These are phyloP conservation scores for Brassica balearica DNA, from an alignment of 441 rosid species.

Conservation along the genomic window DNA sequence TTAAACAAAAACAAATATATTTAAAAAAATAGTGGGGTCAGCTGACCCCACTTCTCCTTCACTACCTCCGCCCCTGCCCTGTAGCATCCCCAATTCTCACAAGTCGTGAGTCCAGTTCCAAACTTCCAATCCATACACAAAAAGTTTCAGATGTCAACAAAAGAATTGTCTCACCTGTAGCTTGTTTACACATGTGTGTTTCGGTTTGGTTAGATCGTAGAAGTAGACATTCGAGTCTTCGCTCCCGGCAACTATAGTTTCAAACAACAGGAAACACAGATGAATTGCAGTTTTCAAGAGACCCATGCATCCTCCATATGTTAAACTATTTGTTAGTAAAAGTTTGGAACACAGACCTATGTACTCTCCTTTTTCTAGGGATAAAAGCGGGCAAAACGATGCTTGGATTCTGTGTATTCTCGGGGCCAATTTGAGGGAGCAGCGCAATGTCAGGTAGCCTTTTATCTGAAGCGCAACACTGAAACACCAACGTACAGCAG, in stretches of 20 bases:
- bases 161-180: constrained; percentile 63
- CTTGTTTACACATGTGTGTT: constrained; percentile 90
- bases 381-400: constrained; percentile 92
- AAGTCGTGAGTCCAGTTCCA: constrained; percentile 14
- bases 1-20: too few relatives aligned
- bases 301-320: background rate
- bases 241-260: constrained; percentile 76
- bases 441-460: constrained; percentile 87
- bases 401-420: constrained; percentile 75
- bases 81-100: constrained; percentile 29
- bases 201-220: constrained; percentile 89
- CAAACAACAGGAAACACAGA: constrained; percentile 29
- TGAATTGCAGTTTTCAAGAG: constrained; percentile 7
- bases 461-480: constrained; percentile 84
- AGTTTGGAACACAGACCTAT: constrained; percentile 61
- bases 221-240: constrained; percentile 95
- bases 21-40: too few relatives aligned
- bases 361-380: constrained; percentile 92
- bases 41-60: too few relatives aligned
- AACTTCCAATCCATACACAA: background rate
- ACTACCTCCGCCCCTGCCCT: too few relatives aligned
- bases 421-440: constrained; percentile 82
- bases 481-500: constrained; percentile 43
- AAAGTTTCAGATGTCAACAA: background rate
- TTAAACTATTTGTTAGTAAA: background rate